A percentile compares a stretch with the other conserved stretches of the same genome.
phyloP scores from a whole-genome alignment of 1,139 yeast species.

The Taphrina betulina region DNA sequence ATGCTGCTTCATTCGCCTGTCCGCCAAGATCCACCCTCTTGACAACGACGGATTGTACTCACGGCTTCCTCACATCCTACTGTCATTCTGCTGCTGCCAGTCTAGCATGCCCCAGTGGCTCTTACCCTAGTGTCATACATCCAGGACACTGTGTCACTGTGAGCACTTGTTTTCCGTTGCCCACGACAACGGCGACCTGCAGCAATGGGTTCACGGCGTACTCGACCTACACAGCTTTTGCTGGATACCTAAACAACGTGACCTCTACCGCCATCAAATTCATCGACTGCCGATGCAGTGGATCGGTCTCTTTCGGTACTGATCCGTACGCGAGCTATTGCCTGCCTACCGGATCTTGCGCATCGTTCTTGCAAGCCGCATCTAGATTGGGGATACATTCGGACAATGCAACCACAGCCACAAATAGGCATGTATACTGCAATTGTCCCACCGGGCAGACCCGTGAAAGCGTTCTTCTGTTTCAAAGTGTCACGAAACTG shows the following conservation, averaged over 20 bases:
- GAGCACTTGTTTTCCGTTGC: constrained; percentile 9
- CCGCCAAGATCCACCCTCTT: neutral
- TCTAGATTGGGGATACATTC: neutral
- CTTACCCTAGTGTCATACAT: constrained; percentile 1
- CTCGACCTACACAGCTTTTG: constrained; percentile 10
- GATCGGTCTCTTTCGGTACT: neutral
- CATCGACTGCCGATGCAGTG: constrained; percentile 18
- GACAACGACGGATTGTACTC: constrained; percentile 25
- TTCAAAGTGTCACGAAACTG: neutral
- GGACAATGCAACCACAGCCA: neutral
- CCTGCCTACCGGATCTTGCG: constrained; percentile 12
- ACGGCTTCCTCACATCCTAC: constrained; percentile 15
- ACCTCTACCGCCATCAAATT: constrained; percentile 7
- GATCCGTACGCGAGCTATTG: constrained; percentile 12
- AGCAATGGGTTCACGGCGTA: constrained; percentile 3
- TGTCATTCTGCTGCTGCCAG: constrained; percentile 12
- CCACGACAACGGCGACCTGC: constrained; percentile 16
- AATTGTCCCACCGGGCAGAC: constrained; percentile 8
- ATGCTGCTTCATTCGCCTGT: constrained; percentile 6
- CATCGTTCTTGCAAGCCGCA: neutral
- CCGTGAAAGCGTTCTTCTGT: neutral
- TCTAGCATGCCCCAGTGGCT: constrained; percentile 11
- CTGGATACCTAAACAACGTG: constrained; percentile 5
- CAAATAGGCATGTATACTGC: neutral
- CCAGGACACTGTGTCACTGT: constrained; percentile 10